Base-by-base conservation (phyloP, 305 asterid species). In the Caryopteris hybrid region DNA sequence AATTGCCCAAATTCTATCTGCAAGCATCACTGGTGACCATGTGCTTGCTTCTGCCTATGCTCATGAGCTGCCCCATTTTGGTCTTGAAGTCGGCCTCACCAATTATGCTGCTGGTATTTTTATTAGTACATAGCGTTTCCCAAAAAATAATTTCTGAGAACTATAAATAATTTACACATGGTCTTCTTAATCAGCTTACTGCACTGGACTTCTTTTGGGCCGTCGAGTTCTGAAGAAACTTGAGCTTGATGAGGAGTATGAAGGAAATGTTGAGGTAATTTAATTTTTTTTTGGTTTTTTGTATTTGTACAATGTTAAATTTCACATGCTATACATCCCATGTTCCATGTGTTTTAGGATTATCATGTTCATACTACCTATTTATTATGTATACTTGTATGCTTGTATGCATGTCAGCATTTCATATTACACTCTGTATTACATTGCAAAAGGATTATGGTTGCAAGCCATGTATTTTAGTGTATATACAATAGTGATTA, bases 161-260 rank as follows among this genome's bases (percentile, higher is more conserved):
- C n/a, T 43, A 12, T 6, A 5, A 2, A 14, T 25, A 7, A 42
- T 41, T 54, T 31, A 71, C 59, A 53, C 31, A 11, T 50, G 4
- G 8, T 22, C 1, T 59, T 60, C 25, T 46, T 21, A 43, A 16
- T 9, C 74, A 93, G 97, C 99, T 50, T 93, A 88, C 76, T 88
- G 96, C 78, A 91, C 96, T 55, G 99, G 97, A 3, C 96, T 93
- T 73, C 88, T 93, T 3, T 75, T 93, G 80, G 96, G 94, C 23
- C 95, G 96, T 52, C 88, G 99, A 12, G 92, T 87, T 17, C 76
- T 91, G 64, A 83, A 87, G 60, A 87, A 70, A 66, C 94, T 87
- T 62, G 95, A 88, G 50, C 79, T 93, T 88, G 99, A 88, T 45
- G 72, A 74, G 14, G 97, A 88, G 76, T 93, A 87, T 27, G 87